Conservation (phyloP, 208 protist species). For the Borovskyia barvae region DNA sequence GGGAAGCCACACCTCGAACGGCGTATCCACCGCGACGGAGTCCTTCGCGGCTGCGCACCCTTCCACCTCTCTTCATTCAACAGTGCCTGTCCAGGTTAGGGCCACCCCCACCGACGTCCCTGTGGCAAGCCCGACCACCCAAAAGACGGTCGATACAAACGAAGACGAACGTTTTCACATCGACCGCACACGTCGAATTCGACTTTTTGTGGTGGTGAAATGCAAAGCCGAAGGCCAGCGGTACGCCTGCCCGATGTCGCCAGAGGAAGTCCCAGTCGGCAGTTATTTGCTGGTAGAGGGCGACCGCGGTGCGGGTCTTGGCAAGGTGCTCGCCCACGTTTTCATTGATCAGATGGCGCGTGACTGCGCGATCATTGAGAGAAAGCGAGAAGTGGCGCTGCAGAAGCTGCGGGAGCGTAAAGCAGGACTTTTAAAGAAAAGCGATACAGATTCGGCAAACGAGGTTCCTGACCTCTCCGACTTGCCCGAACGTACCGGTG, state of each 20-base stretch:
- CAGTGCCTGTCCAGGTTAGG: no score
- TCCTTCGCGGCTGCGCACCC: no score
- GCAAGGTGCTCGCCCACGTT: slow-evolving; percentile 39
- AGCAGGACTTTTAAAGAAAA: background rate
- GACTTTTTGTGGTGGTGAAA: slow-evolving; percentile 55
- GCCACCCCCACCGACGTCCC: no score
- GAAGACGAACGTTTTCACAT: slow-evolving; percentile 22
- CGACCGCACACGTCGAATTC: slow-evolving; percentile 28
- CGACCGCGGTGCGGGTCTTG: slow-evolving; percentile 64
- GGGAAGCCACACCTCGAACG: no score
- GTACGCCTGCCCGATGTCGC: slow-evolving; percentile 31
- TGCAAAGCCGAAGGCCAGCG: slow-evolving; percentile 52
- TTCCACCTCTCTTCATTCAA: no score
- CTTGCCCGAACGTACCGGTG: slow-evolving; percentile 13
- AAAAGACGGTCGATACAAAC: background rate
- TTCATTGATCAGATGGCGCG: slow-evolving; percentile 35
- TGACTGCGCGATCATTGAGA: slow-evolving; percentile 32
- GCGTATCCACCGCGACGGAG: no score
- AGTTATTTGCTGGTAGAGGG: slow-evolving; percentile 56
- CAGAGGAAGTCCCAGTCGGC: slow-evolving; percentile 28
- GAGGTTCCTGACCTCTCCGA: slow-evolving; percentile 1
- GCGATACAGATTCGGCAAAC: background rate
- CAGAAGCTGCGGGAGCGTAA: slow-evolving; percentile 12
- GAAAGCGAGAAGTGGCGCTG: slow-evolving; percentile 18
- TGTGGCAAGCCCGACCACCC: no score